A percentile compares a stretch with the other conserved stretches of the same genome.
Evolutionary conservation across 352 stramenopile species (phyloP).

Genomic region (Phytophthora multivora): DNA sequence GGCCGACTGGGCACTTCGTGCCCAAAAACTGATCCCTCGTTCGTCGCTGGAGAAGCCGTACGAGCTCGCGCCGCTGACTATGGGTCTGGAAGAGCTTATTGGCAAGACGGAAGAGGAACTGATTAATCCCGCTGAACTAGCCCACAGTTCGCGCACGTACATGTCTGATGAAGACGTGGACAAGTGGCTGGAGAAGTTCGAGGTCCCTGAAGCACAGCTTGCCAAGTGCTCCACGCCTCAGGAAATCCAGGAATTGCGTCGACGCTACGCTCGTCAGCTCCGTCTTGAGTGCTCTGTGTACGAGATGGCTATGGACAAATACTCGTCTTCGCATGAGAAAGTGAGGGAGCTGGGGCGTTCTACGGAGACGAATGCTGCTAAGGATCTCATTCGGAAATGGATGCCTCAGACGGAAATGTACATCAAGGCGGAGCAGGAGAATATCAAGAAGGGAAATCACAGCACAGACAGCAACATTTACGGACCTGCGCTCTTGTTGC

Average conservation of each 20-base stretch:
- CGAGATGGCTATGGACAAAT: conserved; percentile 81
- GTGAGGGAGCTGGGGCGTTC: conserved; percentile 51
- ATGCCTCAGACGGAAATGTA: conserved; percentile 45
- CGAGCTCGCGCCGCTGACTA: conserved; percentile 32
- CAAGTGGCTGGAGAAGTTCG: conserved; percentile 68
- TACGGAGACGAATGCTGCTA: conserved; percentile 61
- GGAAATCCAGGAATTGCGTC: conserved; percentile 60
- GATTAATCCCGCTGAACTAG: conserved; percentile 8
- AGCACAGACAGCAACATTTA: conserved; percentile 80
- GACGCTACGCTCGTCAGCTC: conserved; percentile 76
- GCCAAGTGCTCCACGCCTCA: conserved; percentile 50
- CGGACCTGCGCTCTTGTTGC: conserved; percentile 64
- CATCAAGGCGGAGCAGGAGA: conserved; percentile 55
- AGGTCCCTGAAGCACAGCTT: conserved; percentile 56
- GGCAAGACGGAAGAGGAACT: conserved; percentile 16
- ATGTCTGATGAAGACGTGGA: conserved; percentile 80
- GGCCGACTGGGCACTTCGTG: conserved; percentile 68
- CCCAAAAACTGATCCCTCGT: conserved; percentile 54
- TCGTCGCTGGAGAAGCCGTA: conserved; percentile 46
- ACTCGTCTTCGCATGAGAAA: conserved; percentile 50
- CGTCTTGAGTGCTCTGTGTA: conserved; percentile 82
- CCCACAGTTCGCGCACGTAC: conserved; percentile 33
- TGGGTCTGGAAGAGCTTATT: conserved; percentile 28
- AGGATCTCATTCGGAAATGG: conserved; percentile 71
- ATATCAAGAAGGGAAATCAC: conserved; percentile 57